Evolutionary conservation across 2,329 filamentous ascomycete species (phyloP), one percentile per base, ranked within the genome.

Genomic region (Aureobasidium leucospermi): DNA sequence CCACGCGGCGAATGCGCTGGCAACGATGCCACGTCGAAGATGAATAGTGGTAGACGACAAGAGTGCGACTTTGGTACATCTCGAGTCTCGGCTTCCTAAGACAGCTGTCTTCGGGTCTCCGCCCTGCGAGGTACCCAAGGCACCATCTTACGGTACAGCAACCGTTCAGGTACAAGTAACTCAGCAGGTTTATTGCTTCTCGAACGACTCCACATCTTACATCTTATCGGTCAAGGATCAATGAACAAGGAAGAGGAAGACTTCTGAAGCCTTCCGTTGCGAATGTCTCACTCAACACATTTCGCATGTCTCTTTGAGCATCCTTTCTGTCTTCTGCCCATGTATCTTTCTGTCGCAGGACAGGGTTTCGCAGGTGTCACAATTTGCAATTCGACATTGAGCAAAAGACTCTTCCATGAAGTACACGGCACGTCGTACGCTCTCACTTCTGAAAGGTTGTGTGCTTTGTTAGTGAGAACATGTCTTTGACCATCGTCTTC

Each of bases 101-200:
- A 51, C 36, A 53, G 28, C 6, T 42, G 38, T 10, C 28, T 23
- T 43, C 51, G 51, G 51, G 29, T 55, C 51, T 55, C 51, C 51
- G 28, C 51, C 19, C 51, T 32, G 23, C 23, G 23, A 23, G 23
- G 23, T 23, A 23, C 23, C 23, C 15, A 9, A 42, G 19, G 2
- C 7, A n/a, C 32, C 15, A 7, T 29, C 15, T 15, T 19, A n/a
- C 19, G 19, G 34, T 39, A 52, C 6, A 23, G 13, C 29, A 23
- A 52, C 48, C 48, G n/a, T 9, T 32, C 38, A 42, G 28, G 29
- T 41, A 42, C 38, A 32, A 23, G 23, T 3, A 23, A 28, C 9
- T 38, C 38, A n/a, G 51, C 43, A 43, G 38, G 51, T 55, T 55
- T 55, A 55, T 55, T 43, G 51, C 38, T 43, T 55, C 28, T 56